Base-by-base conservation (phyloP, 106 monocot species). In the Dendrobium huoshanense region DNA sequence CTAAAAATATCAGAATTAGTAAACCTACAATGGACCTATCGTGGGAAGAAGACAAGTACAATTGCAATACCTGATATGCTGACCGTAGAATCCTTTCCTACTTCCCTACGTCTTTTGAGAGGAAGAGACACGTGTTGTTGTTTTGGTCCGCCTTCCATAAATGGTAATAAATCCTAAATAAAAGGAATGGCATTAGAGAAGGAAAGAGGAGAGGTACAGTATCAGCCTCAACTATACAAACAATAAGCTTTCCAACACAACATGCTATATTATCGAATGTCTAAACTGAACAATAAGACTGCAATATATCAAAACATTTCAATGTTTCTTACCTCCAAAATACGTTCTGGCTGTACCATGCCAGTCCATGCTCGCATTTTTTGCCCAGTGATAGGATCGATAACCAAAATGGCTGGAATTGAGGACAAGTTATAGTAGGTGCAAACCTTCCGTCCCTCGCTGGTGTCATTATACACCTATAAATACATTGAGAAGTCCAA, bases 301-400 rank as follows among this genome's bases (percentile, higher is more conserved):
- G 43, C 19, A 42, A 44, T 8, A 75, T 31, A 49, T 22, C 20
- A 27, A 73, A 75, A 29, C 73, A 19, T 41, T 78, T 16, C 54
- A 20, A 17, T 29, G 18, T 49, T 42, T 15, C 58, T 45, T 87
- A 98, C 98, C 98, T 98, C 98, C 81, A 98, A 79, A 45, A 98
- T 83, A 49, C 87, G 86, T 31, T 98, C 98, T 11, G 98, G 94
- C 31, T 94, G 85, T 29, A 95, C 83, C 98, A 98, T 98, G 73
- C 98, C 98, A 80, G 75, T 83, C 98, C 94, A 92, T 67, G 84
- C 89, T 64, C 80, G 91, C 89, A 98, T 95, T 83, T 95, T 94
- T 82, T 95, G 98, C 41, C 98, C 98, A 70, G 98, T 98, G 43
- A 98, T 89, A 40, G 98, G 98, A 85, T 98, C 98, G 47, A 98